Conservation (phyloP, 208 protist genomes). For the Wallacemonas sp. region DNA sequence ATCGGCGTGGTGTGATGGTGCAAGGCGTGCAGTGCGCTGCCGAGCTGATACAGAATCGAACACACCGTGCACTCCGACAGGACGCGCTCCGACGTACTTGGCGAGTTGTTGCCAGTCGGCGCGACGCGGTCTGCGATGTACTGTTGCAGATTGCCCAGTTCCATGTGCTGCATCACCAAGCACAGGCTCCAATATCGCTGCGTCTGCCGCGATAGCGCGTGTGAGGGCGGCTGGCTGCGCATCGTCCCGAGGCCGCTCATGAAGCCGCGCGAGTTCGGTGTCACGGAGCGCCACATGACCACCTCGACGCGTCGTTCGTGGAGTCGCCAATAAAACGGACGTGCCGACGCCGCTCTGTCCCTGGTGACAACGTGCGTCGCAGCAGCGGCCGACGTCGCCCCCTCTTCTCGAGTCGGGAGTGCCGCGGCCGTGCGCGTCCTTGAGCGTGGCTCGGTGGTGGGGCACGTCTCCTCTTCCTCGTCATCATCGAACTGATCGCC, state of each 20-base stretch:
- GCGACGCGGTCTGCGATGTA: constrained; percentile 9
- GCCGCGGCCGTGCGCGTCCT: neutral
- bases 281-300: neutral
- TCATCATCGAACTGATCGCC: neutral
- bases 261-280: neutral
- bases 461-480: neutral
- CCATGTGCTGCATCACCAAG: constrained; percentile 39
- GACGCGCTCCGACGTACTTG: neutral
- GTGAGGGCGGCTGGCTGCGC: neutral
- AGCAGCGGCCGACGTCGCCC: too few species aligned
- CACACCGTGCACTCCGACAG: constrained; percentile 1
- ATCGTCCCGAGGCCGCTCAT: neutral
- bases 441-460: too few species aligned
- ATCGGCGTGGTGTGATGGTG: constrained; percentile 19
- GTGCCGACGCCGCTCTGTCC: neutral
- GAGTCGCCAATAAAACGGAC: constrained; percentile 4
- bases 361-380: neutral
- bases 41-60: constrained; percentile 13
- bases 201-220: neutral
- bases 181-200: constrained; percentile 31
- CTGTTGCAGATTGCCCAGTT: constrained; percentile 21
- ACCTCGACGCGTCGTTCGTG: neutral
- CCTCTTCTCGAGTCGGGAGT: neutral
- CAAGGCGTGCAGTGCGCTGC: constrained; percentile 18
- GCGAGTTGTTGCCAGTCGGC: neutral